Evolutionary conservation across 1,284 basidiomycete species (phyloP).

Genomic region (Leccinum subrobustum): DNA sequence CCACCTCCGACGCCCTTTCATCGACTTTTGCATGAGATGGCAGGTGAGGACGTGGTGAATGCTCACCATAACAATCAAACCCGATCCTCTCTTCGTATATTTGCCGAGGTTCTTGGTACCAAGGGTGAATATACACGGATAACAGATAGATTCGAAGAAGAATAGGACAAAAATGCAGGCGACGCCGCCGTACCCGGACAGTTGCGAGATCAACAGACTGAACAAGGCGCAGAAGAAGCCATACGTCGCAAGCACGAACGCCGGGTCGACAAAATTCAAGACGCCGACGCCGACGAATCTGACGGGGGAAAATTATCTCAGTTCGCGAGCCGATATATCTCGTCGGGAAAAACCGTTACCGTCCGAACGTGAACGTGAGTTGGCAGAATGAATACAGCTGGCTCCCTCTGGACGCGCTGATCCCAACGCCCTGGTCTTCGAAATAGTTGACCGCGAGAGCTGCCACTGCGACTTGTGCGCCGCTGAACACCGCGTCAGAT

Average conservation of each 20-base stretch:
- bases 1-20: constrained; percentile 66
- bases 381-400: constrained; percentile 72
- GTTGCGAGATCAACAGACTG: constrained; percentile 50
- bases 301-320: neutral
- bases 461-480: constrained; percentile 74
- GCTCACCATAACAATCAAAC: constrained; percentile 60
- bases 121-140: constrained; percentile 71
- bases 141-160: constrained; percentile 78
- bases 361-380: constrained; percentile 68
- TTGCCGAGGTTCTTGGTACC: constrained; percentile 69
- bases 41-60: constrained; percentile 2
- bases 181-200: constrained; percentile 56
- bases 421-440: constrained; percentile 60
- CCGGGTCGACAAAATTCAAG: constrained; percentile 63
- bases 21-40: constrained; percentile 2
- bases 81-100: constrained; percentile 69
- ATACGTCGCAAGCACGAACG: constrained; percentile 59
- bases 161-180: constrained; percentile 68
- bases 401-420: constrained; percentile 52
- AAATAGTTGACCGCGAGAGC: constrained; percentile 73
- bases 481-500: constrained; percentile 37
- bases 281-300: constrained; percentile 66
- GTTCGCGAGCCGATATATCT: neutral
- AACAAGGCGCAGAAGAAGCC: constrained; percentile 53
- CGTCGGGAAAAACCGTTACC: constrained; percentile 35